Base-by-base conservation (phyloP, 129 eudicot genomes). In the Artemisia tridentata region DNA sequence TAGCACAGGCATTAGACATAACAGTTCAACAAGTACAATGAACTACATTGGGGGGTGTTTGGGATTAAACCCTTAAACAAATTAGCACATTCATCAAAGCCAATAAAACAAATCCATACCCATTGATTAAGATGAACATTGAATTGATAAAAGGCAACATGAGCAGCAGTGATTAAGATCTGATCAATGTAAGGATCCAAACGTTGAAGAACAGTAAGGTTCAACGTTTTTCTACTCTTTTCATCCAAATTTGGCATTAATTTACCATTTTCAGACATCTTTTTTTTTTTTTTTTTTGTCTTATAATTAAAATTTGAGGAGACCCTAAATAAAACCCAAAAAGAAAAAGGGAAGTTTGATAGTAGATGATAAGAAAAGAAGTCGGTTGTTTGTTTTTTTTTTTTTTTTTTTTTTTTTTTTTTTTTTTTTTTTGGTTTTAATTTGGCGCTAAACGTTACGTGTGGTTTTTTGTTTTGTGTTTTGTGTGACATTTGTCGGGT, bases 161-260 rank as follows among this genome's bases (percentile, higher is more conserved):
- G 96, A 68, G 92, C 92, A 23, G 92, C 96, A 52, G 96, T 89
- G 84, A 86, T 79, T 48, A 89, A 74, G 72, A 89, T 89, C 67
- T 86, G 92, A 75, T 89, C 92, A 63, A 89, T 79, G 74, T 72
- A 84, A 8, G 96, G 96, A 78, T 89, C 96, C 66, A 86, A 84
- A 11, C 96, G 80, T 67, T 89, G 96, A 16, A 89, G 85, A 13
- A 86, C 96, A 10, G 92, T 89, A 20, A 89, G 78, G 55, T 89
- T 89, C 8, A 89, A 88, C 46, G 80, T 54, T 75, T 89, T 86
- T 2, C 90, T 89, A 72, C 86, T 81, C 72, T 86, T 78, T 61
- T 86, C 88, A 50, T 89, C 96, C 23, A 89, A 84, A 84, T 89
- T 84, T 2, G 92, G 92, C 86, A 80, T 89, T 73, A 89, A 71